phyloP scores from a whole-genome alignment of 2,329 filamentous ascomycete species.

The Aspergillus neotritici region DNA sequence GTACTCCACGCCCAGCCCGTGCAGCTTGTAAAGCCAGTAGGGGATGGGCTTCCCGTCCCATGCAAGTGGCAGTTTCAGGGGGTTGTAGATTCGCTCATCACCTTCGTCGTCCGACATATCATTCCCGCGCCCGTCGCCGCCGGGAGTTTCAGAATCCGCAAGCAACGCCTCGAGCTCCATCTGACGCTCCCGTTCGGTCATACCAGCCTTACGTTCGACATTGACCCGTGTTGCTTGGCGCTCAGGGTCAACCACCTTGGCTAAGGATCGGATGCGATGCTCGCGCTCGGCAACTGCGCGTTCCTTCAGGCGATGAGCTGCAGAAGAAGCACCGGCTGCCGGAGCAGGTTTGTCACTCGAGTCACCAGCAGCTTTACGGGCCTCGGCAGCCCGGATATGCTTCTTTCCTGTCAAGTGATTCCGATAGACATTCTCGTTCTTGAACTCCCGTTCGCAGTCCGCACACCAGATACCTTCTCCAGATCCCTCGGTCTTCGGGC shows the following conservation, averaged over 20 bases:
- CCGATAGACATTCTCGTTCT: slow-evolving; percentile 91
- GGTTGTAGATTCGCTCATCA: slow-evolving; percentile 92
- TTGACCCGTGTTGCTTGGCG: slow-evolving; percentile 87
- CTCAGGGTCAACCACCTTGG: slow-evolving; percentile 77
- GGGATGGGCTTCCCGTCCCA: slow-evolving; percentile 99
- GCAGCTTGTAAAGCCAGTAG: slow-evolving; percentile 97
- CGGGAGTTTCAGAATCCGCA: slow-evolving; percentile 48
- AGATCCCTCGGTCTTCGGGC: slow-evolving; percentile 48
- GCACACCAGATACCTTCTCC: slow-evolving; percentile 78
- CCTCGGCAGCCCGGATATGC: slow-evolving; percentile 76
- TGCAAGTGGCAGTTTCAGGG: slow-evolving; percentile 85
- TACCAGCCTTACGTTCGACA: slow-evolving; percentile 91
- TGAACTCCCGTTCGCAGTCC: slow-evolving; percentile 91
- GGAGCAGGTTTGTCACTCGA: slow-evolving; percentile 31
- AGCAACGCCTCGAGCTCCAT: slow-evolving; percentile 88
- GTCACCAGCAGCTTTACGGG: slow-evolving; percentile 45
- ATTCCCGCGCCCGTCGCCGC: slow-evolving; percentile 35
- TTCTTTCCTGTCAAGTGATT: slow-evolving; percentile 86
- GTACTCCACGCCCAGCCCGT: slow-evolving; percentile 91
- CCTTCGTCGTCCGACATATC: slow-evolving; percentile 67
- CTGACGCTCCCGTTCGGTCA: slow-evolving; percentile 93
- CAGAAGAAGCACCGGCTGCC: slow-evolving; percentile 15
- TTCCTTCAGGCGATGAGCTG: slow-evolving; percentile 63
- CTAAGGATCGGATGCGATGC: slow-evolving; percentile 71
- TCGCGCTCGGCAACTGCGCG: slow-evolving; percentile 86